These are phyloP conservation scores for Patellifolia procumbens DNA, from an alignment of 179 eudicot genomes.

Conservation along the genomic window DNA sequence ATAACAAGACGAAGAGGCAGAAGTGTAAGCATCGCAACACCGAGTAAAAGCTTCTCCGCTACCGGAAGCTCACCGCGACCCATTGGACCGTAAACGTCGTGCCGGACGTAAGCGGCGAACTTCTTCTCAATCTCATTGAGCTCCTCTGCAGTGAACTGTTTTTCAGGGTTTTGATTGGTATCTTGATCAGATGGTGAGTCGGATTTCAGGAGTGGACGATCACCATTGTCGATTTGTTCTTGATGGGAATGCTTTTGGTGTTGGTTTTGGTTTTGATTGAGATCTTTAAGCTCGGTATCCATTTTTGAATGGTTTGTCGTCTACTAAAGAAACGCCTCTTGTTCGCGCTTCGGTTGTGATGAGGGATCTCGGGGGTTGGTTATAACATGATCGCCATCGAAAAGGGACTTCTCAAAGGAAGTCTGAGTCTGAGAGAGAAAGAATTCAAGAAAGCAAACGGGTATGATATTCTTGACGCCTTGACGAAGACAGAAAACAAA, in stretches of 20 bases:
- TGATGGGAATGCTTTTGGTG: conserved; percentile 6
- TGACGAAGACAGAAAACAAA: no score
- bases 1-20: conserved; percentile 56
- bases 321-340: not conserved
- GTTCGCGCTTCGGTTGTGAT: not conserved
- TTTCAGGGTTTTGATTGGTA: conserved; percentile 12
- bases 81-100: conserved; percentile 80
- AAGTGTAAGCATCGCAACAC: conserved; percentile 46
- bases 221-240: conserved; percentile 37
- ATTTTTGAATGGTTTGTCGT: not conserved
- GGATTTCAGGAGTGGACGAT: conserved; percentile 64
- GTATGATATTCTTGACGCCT: no score
- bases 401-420: no score
- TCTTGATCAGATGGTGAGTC: conserved; percentile 17
- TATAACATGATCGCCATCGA: no score
- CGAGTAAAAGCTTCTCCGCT: conserved; percentile 56
- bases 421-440: no score
- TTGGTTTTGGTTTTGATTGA: conserved; percentile 25
- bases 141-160: conserved; percentile 29
- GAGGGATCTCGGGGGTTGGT: not conserved
- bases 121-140: conserved; percentile 73
- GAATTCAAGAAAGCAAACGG: no score
- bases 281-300: conserved; percentile 66
- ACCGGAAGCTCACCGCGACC: conserved; percentile 66
- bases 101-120: conserved; percentile 74